Evolutionary conservation across 1,139 yeast species (phyloP).

Genomic region (Hyphopichia khmerensis): DNA sequence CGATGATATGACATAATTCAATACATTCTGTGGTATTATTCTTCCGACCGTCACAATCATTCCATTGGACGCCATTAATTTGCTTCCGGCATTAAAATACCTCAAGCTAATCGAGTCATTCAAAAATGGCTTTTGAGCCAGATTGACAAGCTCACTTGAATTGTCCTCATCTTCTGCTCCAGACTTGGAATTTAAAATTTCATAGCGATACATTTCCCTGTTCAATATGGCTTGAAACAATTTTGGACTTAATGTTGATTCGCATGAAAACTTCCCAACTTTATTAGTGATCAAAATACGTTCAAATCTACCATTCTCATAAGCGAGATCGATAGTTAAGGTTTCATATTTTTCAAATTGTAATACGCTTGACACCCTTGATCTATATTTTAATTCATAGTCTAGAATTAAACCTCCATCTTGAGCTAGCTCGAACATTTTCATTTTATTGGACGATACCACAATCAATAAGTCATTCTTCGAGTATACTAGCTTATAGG

Average conservation of each 20-base stretch:
- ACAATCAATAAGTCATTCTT: not conserved
- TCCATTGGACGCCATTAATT: constrained; percentile 17
- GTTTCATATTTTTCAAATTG: not conserved
- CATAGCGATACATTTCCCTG: not conserved
- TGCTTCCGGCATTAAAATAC: constrained; percentile 25
- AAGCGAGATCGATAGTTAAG: constrained; percentile 11
- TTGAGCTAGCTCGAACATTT: not conserved
- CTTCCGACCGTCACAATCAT: constrained; percentile 25
- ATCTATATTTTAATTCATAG: not conserved
- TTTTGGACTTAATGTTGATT: not conserved
- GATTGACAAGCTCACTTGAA: not conserved
- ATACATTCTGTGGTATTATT: constrained; percentile 26
- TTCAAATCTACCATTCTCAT: constrained; percentile 31
- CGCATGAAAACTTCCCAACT: not conserved
- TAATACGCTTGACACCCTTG: not conserved
- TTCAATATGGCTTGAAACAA: not conserved
- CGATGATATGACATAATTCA: constrained; percentile 30
- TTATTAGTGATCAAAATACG: constrained; percentile 7
- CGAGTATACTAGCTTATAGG: not conserved
- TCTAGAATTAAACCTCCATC: not conserved
- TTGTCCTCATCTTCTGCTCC: not conserved
- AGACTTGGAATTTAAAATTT: not conserved
- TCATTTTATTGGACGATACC: not conserved
- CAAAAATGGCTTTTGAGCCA: constrained; percentile 13
- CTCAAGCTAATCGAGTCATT: constrained; percentile 14